phyloP scores from a whole-genome alignment of 805 yeast species.

The Ogataea siamensis region DNA sequence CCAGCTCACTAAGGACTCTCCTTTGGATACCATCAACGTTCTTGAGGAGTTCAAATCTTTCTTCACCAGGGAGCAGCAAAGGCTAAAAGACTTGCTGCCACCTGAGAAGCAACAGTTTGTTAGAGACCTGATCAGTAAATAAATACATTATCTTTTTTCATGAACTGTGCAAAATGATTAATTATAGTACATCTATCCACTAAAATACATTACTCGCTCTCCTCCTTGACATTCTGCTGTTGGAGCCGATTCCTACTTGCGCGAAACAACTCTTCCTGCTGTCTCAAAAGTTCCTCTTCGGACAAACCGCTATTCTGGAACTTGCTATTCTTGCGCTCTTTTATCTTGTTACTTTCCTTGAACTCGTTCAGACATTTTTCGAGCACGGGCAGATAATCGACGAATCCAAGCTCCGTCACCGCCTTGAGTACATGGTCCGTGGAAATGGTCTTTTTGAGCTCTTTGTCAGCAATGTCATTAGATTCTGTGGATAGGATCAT shows the following conservation, averaged over 20 bases:
- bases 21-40: conserved; percentile 34
- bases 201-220: conserved; percentile 14
- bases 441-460: conserved; percentile 93
- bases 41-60: conserved; percentile 31
- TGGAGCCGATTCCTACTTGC: conserved; percentile 37
- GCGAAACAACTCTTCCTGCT: conserved; percentile 90
- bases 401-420: conserved; percentile 80
- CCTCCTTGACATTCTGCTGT: conserved; percentile 25
- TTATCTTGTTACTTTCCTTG: conserved; percentile 81
- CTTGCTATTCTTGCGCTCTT: conserved; percentile 89
- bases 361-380: conserved; percentile 80
- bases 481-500: conserved; percentile 93
- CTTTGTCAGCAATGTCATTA: conserved; percentile 94
- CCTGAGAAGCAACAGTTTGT: conserved; percentile 23
- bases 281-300: conserved; percentile 87
- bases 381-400: conserved; percentile 77
- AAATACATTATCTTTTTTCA: neutral
- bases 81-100: conserved; percentile 12
- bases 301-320: conserved; percentile 88
- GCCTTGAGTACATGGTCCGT: conserved; percentile 95
- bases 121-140: conserved; percentile 17
- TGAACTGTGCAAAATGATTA: neutral
- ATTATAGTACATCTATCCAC: conserved; percentile 10
- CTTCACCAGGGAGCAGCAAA: conserved; percentile 19
- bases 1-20: conserved; percentile 33